Base-by-base conservation (phyloP, 129 eudicot species). In the Rutidosis leptorrhynchoides region DNA sequence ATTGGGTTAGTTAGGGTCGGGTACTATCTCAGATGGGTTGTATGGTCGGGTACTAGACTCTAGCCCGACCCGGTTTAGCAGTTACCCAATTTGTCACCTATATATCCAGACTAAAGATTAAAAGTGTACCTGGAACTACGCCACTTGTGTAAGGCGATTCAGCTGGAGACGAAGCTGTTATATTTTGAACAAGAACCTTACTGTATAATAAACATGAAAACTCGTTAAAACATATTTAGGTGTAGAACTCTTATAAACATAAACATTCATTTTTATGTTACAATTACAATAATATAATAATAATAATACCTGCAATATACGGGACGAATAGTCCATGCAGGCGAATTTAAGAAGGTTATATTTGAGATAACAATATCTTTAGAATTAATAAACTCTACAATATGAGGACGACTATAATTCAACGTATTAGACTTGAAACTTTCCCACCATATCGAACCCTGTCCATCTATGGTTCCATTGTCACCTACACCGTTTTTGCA, bases 401-500 rank as follows among this genome's bases (percentile, higher is more conserved):
- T 79, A 78, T 83, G 90, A 29, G 98, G 96, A 6, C 96, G 81
- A 52, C 90, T 92, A 57, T 88, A 74, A 70, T 85, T 92, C 76
- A 88, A 75, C 7, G 88, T 85, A 83, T 78, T 82, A 49, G 84
- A 66, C 35, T 62, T 54, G 49, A 81, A 79, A 67, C 67, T 75
- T 27, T 92, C 82, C 98, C 98, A 92, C 98, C 98, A 92, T 43
- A 85, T 71, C 9, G 88, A 88, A 66, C 98, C 98, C 64, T 92
- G 96, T 9, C 98, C 98, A 72, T 88, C 96, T 17, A 92, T 82
- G 61, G 98, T 92, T 37, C 95, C 98, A 73, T 88, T 85, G 43
- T 88, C 85, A 37, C 98, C 96, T 92, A 74, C 53, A 64, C 46
- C 67, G 22, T 20, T 19, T 64, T 20, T 30, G 9, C 43, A 69